Percentiles rank a stretch among this genome's conserved stretches.
Conservation (phyloP, 1,139 yeast species). For the Lodderomyces margitis region DNA sequence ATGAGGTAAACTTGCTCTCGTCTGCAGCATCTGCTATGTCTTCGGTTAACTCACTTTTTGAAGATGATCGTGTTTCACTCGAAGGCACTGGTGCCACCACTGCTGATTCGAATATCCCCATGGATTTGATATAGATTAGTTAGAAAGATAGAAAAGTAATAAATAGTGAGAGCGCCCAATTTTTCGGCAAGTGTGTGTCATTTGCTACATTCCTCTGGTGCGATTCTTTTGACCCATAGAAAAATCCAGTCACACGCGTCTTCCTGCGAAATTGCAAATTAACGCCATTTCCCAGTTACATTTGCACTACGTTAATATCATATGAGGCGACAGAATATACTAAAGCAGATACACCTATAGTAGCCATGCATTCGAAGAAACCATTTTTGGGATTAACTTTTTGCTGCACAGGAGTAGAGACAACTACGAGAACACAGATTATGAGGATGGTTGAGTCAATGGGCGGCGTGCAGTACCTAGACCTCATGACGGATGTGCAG, state of each 20-base stretch:
- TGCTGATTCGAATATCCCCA: slow-evolving; percentile 1
- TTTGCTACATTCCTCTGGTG: too few species aligned
- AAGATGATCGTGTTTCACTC: not conserved
- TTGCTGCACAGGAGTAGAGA: slow-evolving; percentile 44
- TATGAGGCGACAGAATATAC: not conserved
- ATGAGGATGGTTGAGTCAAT: slow-evolving; percentile 46
- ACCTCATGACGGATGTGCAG: slow-evolving; percentile 66
- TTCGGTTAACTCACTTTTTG: slow-evolving; percentile 4
- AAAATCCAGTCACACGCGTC: not conserved
- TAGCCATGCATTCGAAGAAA: slow-evolving; percentile 9
- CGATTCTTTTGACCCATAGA: too few species aligned
- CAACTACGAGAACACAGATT: slow-evolving; percentile 28
- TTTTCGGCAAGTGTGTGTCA: too few species aligned
- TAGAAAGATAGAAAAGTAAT: not conserved
- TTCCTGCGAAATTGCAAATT: not conserved
- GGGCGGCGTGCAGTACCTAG: slow-evolving; percentile 64
- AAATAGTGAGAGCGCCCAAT: too few species aligned
- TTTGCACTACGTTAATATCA: too few species aligned
- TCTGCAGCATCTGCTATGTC: slow-evolving; percentile 2
- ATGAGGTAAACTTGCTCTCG: not conserved
- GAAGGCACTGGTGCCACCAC: slow-evolving; percentile 4
- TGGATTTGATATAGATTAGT: not conserved
- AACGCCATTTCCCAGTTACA: not conserved
- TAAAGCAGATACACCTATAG: not conserved
- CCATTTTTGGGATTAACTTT: slow-evolving; percentile 38